phyloP scores from a whole-genome alignment of 306 rosid genomes.

The Coriaria nepalensis region DNA sequence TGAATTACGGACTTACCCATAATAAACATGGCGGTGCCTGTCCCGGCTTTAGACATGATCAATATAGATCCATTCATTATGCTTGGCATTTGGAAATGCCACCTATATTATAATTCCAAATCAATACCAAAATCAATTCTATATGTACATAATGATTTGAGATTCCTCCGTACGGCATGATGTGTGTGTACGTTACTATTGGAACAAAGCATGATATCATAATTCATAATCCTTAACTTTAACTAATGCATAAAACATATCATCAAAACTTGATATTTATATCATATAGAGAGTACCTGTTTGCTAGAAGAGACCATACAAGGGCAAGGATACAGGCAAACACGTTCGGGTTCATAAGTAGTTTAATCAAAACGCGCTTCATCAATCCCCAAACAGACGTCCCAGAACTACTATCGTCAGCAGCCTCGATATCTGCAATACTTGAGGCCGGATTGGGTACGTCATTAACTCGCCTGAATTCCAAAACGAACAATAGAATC shows the following conservation, averaged over 20 bases:
- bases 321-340: conserved; percentile 57
- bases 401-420: no score
- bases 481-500: conserved; percentile 54
- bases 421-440: no score
- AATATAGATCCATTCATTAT: conserved; percentile 52
- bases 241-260: not conserved
- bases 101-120: conserved; percentile 25
- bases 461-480: conserved; percentile 29
- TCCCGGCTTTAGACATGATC: conserved; percentile 82
- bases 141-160: no score
- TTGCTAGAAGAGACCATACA: conserved; percentile 54
- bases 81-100: conserved; percentile 59
- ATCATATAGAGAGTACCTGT: conserved; percentile 23
- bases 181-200: not conserved
- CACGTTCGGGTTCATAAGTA: conserved; percentile 51
- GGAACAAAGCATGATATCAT: not conserved
- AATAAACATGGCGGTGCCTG: conserved; percentile 82
- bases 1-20: conserved; percentile 43
- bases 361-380: conserved; percentile 49
- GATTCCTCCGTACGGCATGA: no score
- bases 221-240: no score
- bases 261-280: not conserved
- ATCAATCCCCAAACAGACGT: conserved; percentile 32
- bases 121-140: no score
- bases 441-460: no score